These are phyloP conservation scores for Apiospora arundinis DNA, from an alignment of 2,329 filamentous ascomycete species.

Conservation along the genomic window DNA sequence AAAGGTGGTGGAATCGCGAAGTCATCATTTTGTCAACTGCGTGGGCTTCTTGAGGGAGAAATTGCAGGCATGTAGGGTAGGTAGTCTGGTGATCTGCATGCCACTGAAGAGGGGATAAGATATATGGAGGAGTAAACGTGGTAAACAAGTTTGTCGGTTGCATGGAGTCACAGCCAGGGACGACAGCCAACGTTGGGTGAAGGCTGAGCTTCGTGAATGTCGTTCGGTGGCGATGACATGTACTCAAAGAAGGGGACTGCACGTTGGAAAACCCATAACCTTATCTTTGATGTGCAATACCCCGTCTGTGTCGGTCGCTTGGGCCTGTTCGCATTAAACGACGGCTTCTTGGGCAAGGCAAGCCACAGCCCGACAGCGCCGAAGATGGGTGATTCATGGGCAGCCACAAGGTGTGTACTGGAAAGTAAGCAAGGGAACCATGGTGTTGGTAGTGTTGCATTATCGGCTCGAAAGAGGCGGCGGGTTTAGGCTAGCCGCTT, in stretches of 20 bases:
- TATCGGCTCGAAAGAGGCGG: conserved; percentile 5
- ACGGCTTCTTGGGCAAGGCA: not conserved
- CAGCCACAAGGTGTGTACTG: conserved; percentile 1
- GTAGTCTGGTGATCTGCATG: conserved; percentile 14
- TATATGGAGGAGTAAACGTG: too few relatives aligned
- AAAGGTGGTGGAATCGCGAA: not conserved
- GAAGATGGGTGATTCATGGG: not conserved
- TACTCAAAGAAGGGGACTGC: not conserved
- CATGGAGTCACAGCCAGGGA: not conserved
- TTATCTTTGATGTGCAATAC: conserved; percentile 15
- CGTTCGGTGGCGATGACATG: not conserved
- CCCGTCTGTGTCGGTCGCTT: conserved; percentile 14
- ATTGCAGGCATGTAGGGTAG: not conserved
- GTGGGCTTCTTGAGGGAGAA: not conserved
- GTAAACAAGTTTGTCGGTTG: not conserved
- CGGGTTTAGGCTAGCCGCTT: not conserved
- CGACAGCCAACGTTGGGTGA: not conserved
- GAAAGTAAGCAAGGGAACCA: conserved; percentile 3
- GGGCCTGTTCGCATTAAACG: conserved; percentile 2
- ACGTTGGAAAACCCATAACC: conserved; percentile 7
- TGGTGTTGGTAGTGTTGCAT: conserved; percentile 9
- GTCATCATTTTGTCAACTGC: not conserved
- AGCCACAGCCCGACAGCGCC: conserved; percentile 6
- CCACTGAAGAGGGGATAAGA: not conserved
- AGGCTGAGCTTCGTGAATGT: not conserved